Base-by-base conservation (phyloP, 1,284 basidiomycete genomes). In the Macrocystidia cucumis region DNA sequence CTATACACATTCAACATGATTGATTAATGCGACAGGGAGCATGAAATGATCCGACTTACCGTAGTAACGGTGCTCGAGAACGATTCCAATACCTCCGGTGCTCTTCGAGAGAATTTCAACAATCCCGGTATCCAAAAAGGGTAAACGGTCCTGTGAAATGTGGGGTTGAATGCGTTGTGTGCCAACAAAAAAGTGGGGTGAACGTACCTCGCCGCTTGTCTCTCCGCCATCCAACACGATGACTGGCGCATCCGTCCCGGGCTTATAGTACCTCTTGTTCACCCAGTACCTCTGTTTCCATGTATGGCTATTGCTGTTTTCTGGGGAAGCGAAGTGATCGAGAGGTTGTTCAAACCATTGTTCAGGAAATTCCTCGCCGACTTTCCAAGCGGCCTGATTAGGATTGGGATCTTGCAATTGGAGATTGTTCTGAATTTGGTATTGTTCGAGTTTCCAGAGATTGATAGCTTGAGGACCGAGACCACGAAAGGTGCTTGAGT, bases 31-130 rank as follows among this genome's bases (percentile, higher is more conserved):
- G 29, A 22, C 20, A 23, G 38, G 11, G 28, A 27, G 24, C 11
- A 23, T 39, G 7, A 29, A 32, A 23, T 9, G 9, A 6, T n/a
- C 55, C 54, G 34, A n/a, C n/a, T n/a, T 49, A 72, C 88, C 87
- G 52, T 87, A 88, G 55, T 83, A 90, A 44, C 91, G 72, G 55
- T 95, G 92, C 54, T 98, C 95, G 19, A 98, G 68, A 6, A 97
- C 77, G 29, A 98, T 72, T n/a, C 84, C 82, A 5, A 89, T 60
- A 3, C 95, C 95, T 13, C 79, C 76, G 0, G 89, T 95, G 8
- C 80, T 87, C 37, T 76, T 77, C 1, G 89, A 67, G 29, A 97
- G 67, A 41, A 93, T 91, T 35, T 91, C 80, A 8, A 87, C 71
- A 43, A 96, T 93, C 1, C 91, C 92, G 0, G 81, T 85, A 48